Percentiles rank a stretch among this genome's conserved stretches.
Conservation (phyloP, 2,329 filamentous ascomycete genomes). For the Cryoendolithus antarcticus region DNA sequence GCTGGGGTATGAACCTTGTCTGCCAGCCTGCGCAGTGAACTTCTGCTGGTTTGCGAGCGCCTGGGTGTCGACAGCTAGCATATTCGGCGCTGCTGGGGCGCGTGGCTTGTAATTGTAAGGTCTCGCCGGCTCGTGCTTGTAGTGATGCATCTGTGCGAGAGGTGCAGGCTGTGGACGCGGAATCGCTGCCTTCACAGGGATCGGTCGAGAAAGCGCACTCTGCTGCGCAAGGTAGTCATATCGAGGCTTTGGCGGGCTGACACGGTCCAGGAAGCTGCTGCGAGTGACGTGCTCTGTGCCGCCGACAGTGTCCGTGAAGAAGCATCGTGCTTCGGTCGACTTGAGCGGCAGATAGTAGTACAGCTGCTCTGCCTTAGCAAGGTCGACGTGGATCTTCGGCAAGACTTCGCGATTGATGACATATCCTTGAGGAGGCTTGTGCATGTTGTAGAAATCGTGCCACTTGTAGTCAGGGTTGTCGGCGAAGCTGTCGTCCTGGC, state of each 20-base stretch:
- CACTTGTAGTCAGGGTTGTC: constrained; percentile 35
- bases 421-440: constrained; percentile 27
- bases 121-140: constrained; percentile 12
- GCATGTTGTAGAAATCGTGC: constrained; percentile 58
- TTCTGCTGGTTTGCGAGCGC: constrained; percentile 18
- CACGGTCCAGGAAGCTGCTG: constrained; percentile 60
- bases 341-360: constrained; percentile 81
- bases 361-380: constrained; percentile 59
- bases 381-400: constrained; percentile 56
- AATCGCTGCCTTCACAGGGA: constrained; percentile 4
- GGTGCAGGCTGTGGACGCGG: constrained; percentile 4
- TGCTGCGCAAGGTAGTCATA: constrained; percentile 13
- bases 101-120: constrained; percentile 29
- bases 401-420: constrained; percentile 3
- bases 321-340: constrained; percentile 81
- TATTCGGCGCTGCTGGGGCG: constrained; percentile 16
- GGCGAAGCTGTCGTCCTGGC: constrained; percentile 35
- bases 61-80: constrained; percentile 19
- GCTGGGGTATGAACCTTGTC: too few relatives aligned
- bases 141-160: constrained; percentile 4
- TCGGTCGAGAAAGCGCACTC: constrained; percentile 10
- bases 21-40: constrained; percentile 14
- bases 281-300: constrained; percentile 51
- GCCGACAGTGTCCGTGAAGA: constrained; percentile 71
- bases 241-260: constrained; percentile 30